Evolutionary conservation across 75 land plant species (phyloP).

Genomic region (Selaginella tamariscina): DNA sequence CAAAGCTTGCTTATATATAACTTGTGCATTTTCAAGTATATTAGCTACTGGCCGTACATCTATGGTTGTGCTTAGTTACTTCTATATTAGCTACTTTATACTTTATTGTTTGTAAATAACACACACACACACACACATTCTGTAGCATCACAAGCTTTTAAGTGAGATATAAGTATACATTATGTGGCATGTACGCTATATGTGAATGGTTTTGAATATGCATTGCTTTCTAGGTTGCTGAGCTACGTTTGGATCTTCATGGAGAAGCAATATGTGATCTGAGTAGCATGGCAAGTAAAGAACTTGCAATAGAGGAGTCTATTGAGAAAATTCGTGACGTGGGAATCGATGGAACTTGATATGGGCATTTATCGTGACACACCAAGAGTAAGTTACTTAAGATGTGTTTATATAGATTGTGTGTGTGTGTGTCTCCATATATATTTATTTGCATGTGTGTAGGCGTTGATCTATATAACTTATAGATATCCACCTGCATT

Average conservation of each 20-base stretch:
- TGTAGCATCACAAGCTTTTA: no score
- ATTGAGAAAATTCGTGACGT: constrained; percentile 16
- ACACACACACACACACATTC: no score
- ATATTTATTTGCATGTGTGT: no score
- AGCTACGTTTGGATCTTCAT: constrained; percentile 24
- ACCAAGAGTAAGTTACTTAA: background rate
- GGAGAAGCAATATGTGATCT: constrained; percentile 19
- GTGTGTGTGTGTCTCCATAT: no score
- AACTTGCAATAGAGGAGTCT: constrained; percentile 27
- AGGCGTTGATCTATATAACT: no score
- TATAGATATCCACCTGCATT: no score
- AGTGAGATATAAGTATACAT: no score
- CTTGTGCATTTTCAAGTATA: background rate
- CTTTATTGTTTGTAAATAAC: background rate
- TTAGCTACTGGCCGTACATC: background rate
- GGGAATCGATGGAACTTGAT: constrained; percentile 22
- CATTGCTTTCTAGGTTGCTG: constrained; percentile 17
- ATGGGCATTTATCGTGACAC: constrained; percentile 12
- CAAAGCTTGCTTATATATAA: background rate
- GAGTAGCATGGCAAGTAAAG: constrained; percentile 24
- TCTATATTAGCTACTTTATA: constrained; percentile 1
- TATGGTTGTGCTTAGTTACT: background rate
- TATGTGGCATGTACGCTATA: no score
- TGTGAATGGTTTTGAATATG: no score
- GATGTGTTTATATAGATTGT: no score